Evolutionary conservation across 257 asterid genomes (phyloP).

Genomic region (Mitragyna speciosa): DNA sequence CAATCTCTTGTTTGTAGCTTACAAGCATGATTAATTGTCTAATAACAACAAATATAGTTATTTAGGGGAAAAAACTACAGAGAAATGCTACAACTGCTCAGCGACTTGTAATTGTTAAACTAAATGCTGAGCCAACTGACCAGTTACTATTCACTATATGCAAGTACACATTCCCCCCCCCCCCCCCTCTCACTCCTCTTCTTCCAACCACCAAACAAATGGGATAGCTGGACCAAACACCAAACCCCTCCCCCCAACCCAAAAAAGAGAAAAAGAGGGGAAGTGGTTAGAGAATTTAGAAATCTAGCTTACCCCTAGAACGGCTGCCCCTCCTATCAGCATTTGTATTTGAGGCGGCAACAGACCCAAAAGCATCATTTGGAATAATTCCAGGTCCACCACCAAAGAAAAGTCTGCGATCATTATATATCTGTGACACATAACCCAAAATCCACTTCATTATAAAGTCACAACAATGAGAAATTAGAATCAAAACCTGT

Average conservation of each 20-base stretch:
- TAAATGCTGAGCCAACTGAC: no score
- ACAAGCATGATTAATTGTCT: neutral
- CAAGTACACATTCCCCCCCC: neutral
- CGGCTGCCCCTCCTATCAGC: conserved; percentile 81
- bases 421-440: conserved; percentile 74
- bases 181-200: no score
- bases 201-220: no score
- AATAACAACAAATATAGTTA: neutral
- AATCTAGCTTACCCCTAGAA: conserved; percentile 62
- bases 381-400: conserved; percentile 87
- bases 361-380: conserved; percentile 66
- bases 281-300: neutral
- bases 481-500: neutral
- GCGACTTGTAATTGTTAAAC: neutral
- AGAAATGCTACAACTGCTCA: no score
- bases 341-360: conserved; percentile 49
- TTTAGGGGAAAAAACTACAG: no score
- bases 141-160: no score
- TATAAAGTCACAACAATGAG: neutral
- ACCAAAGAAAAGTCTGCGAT: conserved; percentile 83
- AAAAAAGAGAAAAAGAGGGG: no score
- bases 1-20: neutral
- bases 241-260: no score
- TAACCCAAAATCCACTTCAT: conserved; percentile 22
- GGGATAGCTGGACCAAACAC: no score